These are phyloP conservation scores for Xylaria acuta DNA, from an alignment of 495 filamentous ascomycete species.

Conservation along the genomic window DNA sequence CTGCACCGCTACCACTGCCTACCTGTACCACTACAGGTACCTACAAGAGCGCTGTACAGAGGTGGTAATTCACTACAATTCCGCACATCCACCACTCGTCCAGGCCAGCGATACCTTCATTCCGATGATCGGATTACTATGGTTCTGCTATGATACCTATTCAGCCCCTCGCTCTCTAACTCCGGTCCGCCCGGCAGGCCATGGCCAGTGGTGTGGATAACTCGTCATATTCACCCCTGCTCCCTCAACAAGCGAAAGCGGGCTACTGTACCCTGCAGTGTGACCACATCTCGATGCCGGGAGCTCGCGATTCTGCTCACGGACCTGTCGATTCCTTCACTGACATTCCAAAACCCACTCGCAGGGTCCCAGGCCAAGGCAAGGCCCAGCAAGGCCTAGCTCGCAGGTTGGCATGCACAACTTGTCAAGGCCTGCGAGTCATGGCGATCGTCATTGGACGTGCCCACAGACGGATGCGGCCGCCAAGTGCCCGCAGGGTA, in stretches of 20 bases:
- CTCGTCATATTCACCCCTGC: background rate
- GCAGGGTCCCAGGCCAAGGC: background rate
- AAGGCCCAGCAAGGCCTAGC: background rate
- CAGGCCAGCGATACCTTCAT: background rate
- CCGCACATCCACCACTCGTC: background rate
- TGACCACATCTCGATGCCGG: slow-evolving; percentile 7
- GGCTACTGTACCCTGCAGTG: slow-evolving; percentile 1
- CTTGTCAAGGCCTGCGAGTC: background rate
- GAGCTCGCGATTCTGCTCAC: background rate
- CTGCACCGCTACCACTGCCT: background rate
- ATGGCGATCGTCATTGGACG: background rate
- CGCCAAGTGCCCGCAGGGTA: slow-evolving; percentile 13
- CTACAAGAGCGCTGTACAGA: too few relatives aligned
- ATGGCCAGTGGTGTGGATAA: background rate
- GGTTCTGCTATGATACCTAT: too few relatives aligned
- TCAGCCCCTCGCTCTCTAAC: slow-evolving; percentile 9
- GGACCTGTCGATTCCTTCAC: background rate
- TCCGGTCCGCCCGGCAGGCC: slow-evolving; percentile 10
- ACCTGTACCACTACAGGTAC: too few relatives aligned
- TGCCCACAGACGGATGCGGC: slow-evolving; percentile 13
- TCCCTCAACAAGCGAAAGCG: background rate
- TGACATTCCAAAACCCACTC: background rate
- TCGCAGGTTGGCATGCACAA: background rate
- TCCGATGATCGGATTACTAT: too few relatives aligned
- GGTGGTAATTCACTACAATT: too few relatives aligned